Percentiles rank a stretch among this genome's conserved stretches.
Evolutionary conservation across 1,284 basidiomycete species (phyloP).

Genomic region (Naganishia albida): DNA sequence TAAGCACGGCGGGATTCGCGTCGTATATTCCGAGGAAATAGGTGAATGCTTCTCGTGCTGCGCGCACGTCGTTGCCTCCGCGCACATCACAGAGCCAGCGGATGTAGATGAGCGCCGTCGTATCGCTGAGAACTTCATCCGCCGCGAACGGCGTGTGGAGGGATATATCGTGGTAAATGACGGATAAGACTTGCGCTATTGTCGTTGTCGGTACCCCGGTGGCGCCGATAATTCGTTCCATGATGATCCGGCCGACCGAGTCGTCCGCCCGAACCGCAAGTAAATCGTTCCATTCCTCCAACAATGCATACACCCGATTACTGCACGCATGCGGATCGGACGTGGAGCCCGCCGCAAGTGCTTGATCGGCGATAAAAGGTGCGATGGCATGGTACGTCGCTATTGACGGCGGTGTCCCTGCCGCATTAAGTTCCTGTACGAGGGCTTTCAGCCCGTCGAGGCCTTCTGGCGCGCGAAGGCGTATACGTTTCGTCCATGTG

Average conservation of each 20-base stretch:
- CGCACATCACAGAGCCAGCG: slow-evolving; percentile 13
- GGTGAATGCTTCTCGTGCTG: slow-evolving; percentile 7
- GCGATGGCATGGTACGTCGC: slow-evolving; percentile 21
- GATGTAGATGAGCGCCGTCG: slow-evolving; percentile 13
- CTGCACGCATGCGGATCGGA: neutral
- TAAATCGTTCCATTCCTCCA: slow-evolving; percentile 20
- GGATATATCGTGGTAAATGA: slow-evolving; percentile 20
- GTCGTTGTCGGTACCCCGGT: slow-evolving; percentile 3
- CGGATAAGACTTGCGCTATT: neutral
- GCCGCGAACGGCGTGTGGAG: slow-evolving; percentile 14
- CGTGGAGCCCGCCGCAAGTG: neutral
- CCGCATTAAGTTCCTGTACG: neutral
- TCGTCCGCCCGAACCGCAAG: slow-evolving; percentile 8
- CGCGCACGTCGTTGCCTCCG: slow-evolving; percentile 6
- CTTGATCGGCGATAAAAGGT: slow-evolving; percentile 2
- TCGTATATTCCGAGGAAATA: slow-evolving; percentile 20
- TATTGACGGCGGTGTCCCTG: neutral
- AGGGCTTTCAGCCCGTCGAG: slow-evolving; percentile 3
- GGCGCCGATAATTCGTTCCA: neutral
- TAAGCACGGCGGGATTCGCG: neutral
- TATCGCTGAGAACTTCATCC: slow-evolving; percentile 15
- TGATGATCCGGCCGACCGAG: slow-evolving; percentile 8
- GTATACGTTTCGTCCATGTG: slow-evolving; percentile 1
- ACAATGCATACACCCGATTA: slow-evolving; percentile 12
- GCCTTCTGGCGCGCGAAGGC: neutral